These are phyloP conservation scores for Tubosaeta sp. DNA, from an alignment of 768 basidiomycete genomes.

Conservation along the genomic window DNA sequence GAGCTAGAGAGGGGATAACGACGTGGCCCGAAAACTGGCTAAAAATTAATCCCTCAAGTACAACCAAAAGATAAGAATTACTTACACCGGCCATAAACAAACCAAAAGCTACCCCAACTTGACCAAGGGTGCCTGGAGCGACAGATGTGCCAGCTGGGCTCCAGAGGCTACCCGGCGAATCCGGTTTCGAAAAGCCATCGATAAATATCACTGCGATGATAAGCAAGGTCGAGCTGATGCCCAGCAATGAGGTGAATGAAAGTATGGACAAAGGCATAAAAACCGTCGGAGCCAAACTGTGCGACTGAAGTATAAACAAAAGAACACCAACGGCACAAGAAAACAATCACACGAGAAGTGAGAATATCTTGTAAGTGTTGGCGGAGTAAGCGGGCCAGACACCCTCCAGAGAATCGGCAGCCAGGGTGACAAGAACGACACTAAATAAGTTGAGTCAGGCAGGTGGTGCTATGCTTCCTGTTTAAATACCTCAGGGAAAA, in stretches of 20 bases:
- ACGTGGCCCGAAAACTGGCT: constrained; percentile 84
- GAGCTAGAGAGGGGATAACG: constrained; percentile 83
- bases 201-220: constrained; percentile 74
- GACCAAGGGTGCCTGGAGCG: constrained; percentile 45
- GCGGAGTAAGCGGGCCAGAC: constrained; percentile 65
- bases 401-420: constrained; percentile 79
- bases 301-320: constrained; percentile 3
- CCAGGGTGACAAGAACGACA: constrained; percentile 84
- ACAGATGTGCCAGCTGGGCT: constrained; percentile 65
- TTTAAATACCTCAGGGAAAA: constrained; percentile 69
- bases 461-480: background rate
- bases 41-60: background rate
- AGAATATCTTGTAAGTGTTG: constrained; percentile 71
- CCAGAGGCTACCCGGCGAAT: constrained; percentile 79
- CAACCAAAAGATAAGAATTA: constrained; percentile 1
- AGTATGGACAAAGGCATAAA: constrained; percentile 83
- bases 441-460: constrained; percentile 32
- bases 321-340: background rate
- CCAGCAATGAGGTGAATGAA: constrained; percentile 84
- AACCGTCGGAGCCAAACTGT: constrained; percentile 76
- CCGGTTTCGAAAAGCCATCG: constrained; percentile 72
- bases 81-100: constrained; percentile 88
- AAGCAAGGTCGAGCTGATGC: constrained; percentile 72
- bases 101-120: constrained; percentile 79
- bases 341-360: constrained; percentile 59